phyloP scores from a whole-genome alignment of 148 eudicot species.

The Heliamphora exappendiculata region DNA sequence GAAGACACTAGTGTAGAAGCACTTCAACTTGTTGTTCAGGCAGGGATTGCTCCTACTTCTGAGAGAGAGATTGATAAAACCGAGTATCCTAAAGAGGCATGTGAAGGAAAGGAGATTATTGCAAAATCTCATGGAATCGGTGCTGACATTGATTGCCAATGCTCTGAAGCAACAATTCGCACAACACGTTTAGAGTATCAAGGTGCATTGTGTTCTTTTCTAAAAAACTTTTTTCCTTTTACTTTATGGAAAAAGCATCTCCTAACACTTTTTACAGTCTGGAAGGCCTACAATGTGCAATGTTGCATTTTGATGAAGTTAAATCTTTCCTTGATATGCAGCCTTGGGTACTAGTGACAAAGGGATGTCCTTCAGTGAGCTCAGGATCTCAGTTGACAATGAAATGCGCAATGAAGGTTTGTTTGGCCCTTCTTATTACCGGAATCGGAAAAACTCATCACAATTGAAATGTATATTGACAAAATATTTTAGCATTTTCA shows the following conservation, averaged over 20 bases:
- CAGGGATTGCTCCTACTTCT: neutral
- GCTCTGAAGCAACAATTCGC: neutral
- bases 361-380: neutral
- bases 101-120: neutral
- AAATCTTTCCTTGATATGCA: neutral
- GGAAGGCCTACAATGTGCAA: neutral
- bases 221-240: neutral
- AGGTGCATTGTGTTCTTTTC: neutral
- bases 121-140: neutral
- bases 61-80: neutral
- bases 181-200: neutral
- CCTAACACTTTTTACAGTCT: neutral
- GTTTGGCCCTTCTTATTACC: neutral
- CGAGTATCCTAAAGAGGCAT: neutral
- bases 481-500: neutral
- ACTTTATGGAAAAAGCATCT: neutral
- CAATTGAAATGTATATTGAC: neutral
- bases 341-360: neutral
- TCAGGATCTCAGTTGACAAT: neutral
- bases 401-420: neutral
- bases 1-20: neutral
- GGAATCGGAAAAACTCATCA: neutral
- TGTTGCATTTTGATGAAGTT: neutral
- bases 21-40: neutral
- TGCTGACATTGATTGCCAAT: neutral